Percentiles rank a stretch among this genome's conserved stretches.
Evolutionary conservation across 306 rosid species (phyloP).

Genomic region (Dryas octopetala): DNA sequence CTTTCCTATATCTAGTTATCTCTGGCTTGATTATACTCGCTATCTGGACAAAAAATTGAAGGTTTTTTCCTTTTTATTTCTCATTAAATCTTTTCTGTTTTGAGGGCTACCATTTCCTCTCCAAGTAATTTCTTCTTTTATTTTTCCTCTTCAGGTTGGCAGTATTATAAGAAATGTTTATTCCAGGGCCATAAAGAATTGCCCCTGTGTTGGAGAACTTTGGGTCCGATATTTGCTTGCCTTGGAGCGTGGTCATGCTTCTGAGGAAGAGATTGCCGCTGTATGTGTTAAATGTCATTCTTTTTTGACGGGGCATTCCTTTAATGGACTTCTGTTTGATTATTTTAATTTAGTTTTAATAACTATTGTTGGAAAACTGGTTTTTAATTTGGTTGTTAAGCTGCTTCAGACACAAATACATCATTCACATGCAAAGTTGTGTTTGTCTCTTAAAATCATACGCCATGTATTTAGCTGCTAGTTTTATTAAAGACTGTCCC

Average conservation of each 20-base stretch:
- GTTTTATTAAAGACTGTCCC: background rate
- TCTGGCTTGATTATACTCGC: constrained; percentile 84
- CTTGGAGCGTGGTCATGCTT: constrained; percentile 74
- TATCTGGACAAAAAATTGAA: constrained; percentile 83
- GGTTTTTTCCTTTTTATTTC: constrained; percentile 44
- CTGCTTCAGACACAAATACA: background rate
- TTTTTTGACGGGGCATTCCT: constrained; percentile 18
- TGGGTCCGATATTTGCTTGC: constrained; percentile 81
- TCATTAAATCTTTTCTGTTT: background rate
- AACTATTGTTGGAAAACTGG: background rate
- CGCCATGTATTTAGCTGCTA: background rate
- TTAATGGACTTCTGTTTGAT: constrained; percentile 20
- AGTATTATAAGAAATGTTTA: constrained; percentile 55
- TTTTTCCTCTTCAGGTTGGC: constrained; percentile 58
- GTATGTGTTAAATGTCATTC: constrained; percentile 48
- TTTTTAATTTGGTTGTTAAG: constrained; percentile 1
- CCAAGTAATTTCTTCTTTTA: constrained; percentile 4
- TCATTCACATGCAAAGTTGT: background rate
- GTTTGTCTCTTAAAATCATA: background rate
- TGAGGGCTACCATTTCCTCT: constrained; percentile 6
- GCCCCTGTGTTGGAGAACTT: constrained; percentile 88
- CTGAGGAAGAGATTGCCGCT: constrained; percentile 65
- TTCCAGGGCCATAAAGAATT: constrained; percentile 81
- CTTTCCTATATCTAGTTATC: constrained; percentile 71
- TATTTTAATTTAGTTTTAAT: constrained; percentile 7